Base-by-base conservation (phyloP, 768 basidiomycete genomes). In the Russula sp. region DNA sequence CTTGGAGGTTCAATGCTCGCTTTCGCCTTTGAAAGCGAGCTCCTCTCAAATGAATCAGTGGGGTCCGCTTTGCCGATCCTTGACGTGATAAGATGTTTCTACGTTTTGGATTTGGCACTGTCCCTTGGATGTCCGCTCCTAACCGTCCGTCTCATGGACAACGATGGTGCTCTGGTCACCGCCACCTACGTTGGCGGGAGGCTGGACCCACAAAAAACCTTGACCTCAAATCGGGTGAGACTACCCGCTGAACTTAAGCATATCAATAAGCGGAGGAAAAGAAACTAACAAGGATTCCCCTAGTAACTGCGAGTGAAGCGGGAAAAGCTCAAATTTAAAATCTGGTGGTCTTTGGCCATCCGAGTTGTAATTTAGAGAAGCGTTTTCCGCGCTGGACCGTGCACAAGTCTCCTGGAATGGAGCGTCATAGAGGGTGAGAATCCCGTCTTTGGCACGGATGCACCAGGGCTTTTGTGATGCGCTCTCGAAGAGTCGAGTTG, bases 231-330 rank as follows among this genome's bases (percentile, higher is more conserved):
- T 87, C 85, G 85, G 84, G 84, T 81, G 84, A 84, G 86, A 85
- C 80, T 87, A 88, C 87, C 86, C 83, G 81, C 86, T 86, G 84
- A 87, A 88, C 84, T 88, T 88, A 87, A 88, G 87, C 86, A 87
- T 87, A 88, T 88, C 84, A 88, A 86, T 87, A 87, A 89, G 87
- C 83, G 83, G 86, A 88, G 87, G 87, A 88, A 88, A 89, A 89
- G 87, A 87, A 89, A 89, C 85, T 87, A 88, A 88, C 87, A 83
- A 86, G 86, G 87, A 87, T 88, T 88, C 84, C 87, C 85, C 81
- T 85, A 87, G 87, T 88, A 88, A 85, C 87, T 84, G 86, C 84
- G 83, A 88, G 87, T 86, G 87, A 87, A 88, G 83, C 78, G 83
- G 86, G 85, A 88, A 83, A 77, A 64, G 64, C 59, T 65, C 61